Percentiles rank a stretch among this genome's conserved stretches.
These are phyloP conservation scores for Lichtheimia corymbifera DNA, from an alignment of 371 early-diverging fungal species.

Conservation along the genomic window DNA sequence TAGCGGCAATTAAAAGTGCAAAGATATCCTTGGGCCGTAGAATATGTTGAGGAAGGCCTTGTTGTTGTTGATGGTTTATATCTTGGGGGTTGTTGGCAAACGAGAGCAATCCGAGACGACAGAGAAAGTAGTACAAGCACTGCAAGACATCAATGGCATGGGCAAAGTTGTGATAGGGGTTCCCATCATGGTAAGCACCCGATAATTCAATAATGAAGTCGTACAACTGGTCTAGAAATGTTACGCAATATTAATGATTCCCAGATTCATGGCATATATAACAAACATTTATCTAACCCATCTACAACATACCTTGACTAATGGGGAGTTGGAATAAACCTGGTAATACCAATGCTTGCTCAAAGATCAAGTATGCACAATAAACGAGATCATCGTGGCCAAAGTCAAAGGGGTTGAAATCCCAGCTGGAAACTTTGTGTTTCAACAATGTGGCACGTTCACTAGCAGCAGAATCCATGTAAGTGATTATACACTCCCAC, in stretches of 20 bases:
- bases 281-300: constrained; percentile 2
- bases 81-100: not conserved
- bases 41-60: constrained; percentile 33
- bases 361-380: constrained; percentile 63
- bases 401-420: constrained; percentile 66
- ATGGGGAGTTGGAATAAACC: constrained; percentile 53
- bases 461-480: constrained; percentile 5
- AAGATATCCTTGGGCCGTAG: constrained; percentile 66
- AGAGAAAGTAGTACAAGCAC: constrained; percentile 73
- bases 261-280: not conserved
- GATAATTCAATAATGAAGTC: constrained; percentile 61
- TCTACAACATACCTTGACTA: constrained; percentile 49
- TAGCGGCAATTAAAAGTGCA: constrained; percentile 73
- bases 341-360: constrained; percentile 60
- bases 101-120: constrained; percentile 55
- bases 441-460: constrained; percentile 43
- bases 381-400: constrained; percentile 64
- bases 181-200: constrained; percentile 66
- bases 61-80: constrained; percentile 6
- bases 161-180: constrained; percentile 84
- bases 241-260: constrained; percentile 9
- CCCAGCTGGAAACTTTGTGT: constrained; percentile 62
- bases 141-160: constrained; percentile 88
- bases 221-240: constrained; percentile 51
- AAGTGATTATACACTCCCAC: not conserved